Evolutionary conservation across 331 rosid genomes (phyloP).

Genomic region (Cydonia oblonga): DNA sequence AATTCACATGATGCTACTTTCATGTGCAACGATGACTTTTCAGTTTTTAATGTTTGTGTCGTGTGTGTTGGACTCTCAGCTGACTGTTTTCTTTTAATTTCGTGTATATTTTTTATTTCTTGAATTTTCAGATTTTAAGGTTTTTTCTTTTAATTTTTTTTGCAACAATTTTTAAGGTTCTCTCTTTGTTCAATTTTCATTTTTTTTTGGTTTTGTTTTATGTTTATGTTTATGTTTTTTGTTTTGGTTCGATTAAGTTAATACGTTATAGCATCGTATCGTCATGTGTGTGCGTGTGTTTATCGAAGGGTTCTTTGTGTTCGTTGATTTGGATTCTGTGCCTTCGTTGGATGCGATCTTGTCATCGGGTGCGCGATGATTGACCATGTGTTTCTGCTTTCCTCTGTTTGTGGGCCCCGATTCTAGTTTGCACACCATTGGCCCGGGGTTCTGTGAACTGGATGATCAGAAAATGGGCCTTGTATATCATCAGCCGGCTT

Average conservation of each 20-base stretch:
- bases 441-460: neutral
- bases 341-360: constrained; percentile 15
- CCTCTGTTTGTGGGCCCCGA: constrained; percentile 31
- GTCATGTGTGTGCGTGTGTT: neutral
- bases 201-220: neutral
- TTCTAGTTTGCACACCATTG: neutral
- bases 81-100: too few relatives aligned
- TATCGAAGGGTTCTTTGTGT: constrained; percentile 6
- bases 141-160: neutral
- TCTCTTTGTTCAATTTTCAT: neutral
- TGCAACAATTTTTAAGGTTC: neutral
- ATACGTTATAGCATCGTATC: neutral
- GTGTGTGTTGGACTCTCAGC: too few relatives aligned
- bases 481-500: too few relatives aligned
- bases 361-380: constrained; percentile 13
- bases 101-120: neutral
- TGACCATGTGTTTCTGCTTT: constrained; percentile 32
- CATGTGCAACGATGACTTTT: constrained; percentile 26
- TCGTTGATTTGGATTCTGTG: constrained; percentile 14
- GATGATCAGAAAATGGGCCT: neutral
- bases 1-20: constrained; percentile 20
- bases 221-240: neutral
- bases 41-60: neutral
- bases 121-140: neutral
- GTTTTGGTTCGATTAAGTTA: neutral